These are phyloP conservation scores for Ilyonectria robusta DNA, from an alignment of 2,329 filamentous ascomycete species.

Conservation along the genomic window DNA sequence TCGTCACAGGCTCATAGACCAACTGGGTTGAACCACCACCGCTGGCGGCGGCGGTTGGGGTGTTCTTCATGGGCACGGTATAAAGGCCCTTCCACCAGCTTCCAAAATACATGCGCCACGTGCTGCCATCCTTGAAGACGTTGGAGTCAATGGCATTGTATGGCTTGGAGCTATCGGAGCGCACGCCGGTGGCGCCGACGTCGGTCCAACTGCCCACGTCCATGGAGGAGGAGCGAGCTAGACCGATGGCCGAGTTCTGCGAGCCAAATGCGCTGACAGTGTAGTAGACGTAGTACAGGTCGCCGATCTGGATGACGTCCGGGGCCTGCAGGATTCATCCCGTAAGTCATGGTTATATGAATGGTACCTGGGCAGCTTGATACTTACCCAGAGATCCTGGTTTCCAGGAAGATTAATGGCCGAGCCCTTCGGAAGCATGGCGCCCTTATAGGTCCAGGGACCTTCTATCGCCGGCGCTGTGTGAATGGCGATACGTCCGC, in stretches of 20 bases:
- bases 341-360: background rate
- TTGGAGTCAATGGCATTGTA: constrained; percentile 76
- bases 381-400: constrained; percentile 60
- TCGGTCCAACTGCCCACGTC: constrained; percentile 73
- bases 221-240: constrained; percentile 61
- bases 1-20: constrained; percentile 63
- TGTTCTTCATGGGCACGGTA: constrained; percentile 64
- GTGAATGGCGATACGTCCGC: constrained; percentile 56
- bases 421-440: constrained; percentile 54
- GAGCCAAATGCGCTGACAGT: constrained; percentile 73
- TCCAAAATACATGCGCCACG: constrained; percentile 71
- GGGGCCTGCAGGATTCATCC: constrained; percentile 23
- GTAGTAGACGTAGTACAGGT: constrained; percentile 78
- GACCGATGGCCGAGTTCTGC: constrained; percentile 74
- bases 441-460: constrained; percentile 59
- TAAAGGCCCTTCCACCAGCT: constrained; percentile 78
- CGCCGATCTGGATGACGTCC: constrained; percentile 59
- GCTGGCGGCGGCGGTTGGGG: constrained; percentile 47
- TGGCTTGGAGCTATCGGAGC: constrained; percentile 56
- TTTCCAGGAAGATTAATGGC: constrained; percentile 58
- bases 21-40: constrained; percentile 47
- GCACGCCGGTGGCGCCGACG: constrained; percentile 68
- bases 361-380: background rate
- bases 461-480: constrained; percentile 54
- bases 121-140: constrained; percentile 63